These are phyloP conservation scores for Penicillium verrucosum DNA, from an alignment of 2,329 filamentous ascomycete genomes.

Conservation along the genomic window DNA sequence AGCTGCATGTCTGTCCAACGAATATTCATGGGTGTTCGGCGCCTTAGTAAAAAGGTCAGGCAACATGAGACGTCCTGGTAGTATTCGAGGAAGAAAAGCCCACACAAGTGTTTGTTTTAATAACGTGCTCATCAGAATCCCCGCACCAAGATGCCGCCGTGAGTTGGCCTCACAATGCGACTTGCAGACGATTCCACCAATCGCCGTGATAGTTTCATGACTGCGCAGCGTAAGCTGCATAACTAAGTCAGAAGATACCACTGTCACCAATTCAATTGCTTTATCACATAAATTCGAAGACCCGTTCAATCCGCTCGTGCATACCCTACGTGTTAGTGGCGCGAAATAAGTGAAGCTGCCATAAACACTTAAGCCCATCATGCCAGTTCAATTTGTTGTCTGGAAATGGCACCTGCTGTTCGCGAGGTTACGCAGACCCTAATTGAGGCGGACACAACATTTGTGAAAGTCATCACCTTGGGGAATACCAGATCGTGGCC, in stretches of 20 bases:
- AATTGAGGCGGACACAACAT: background rate
- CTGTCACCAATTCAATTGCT: background rate
- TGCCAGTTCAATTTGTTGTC: background rate
- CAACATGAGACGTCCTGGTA: background rate
- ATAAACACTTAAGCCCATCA: background rate
- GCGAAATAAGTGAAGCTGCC: background rate
- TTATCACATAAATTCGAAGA: background rate
- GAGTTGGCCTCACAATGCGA: background rate
- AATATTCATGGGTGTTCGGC: background rate
- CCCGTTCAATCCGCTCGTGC: conserved; percentile 1
- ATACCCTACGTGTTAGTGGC: conserved; percentile 3
- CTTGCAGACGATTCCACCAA: background rate
- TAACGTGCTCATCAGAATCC: background rate
- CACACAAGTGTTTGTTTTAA: background rate
- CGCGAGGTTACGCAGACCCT: background rate
- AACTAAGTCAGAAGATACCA: conserved; percentile 1
- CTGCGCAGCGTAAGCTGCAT: conserved; percentile 5
- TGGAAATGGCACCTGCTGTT: conserved; percentile 5
- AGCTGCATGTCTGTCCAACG: background rate
- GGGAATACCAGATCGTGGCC: background rate
- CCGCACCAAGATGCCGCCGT: background rate
- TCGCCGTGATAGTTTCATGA: background rate
- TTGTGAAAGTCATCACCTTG: background rate
- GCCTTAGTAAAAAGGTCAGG: background rate
- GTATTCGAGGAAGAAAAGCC: background rate